Base-by-base conservation (phyloP, 2,329 filamentous ascomycete genomes). In the Epichloe elymi region DNA sequence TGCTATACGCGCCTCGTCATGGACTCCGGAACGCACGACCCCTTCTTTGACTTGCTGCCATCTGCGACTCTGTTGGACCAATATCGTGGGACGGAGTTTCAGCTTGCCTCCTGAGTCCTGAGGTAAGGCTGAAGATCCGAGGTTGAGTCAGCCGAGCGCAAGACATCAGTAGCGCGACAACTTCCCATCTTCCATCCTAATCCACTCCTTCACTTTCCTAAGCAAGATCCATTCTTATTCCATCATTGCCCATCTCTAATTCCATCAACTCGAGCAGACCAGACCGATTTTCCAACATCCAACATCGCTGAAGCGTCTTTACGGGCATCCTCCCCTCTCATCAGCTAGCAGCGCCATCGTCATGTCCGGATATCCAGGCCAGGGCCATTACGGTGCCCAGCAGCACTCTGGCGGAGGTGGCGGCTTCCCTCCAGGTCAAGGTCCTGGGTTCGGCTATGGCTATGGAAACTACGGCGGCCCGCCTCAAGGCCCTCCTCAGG, bases 291-390 rank as follows among this genome's bases (percentile, higher is more conserved):
- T 30, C 26, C 26, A 30, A 30, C 26, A 10, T 30, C 26, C 26
- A 30, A 30, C 26, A 10, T 30, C 7, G 2, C 26, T 3, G 2
- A 30, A 10, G 26, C 26, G 26, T 10, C 26, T 30, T 10, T 30
- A 30, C 26, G 26, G 1, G 26, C 8, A 8, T 30, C 7, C 7
- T 30, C 26, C 26, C 26, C 8, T 30, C 26, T 30, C 26, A 30
- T 30, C 26, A 1, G 26, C 26, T 30, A 30, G 26, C 26, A 10
- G 5, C 36, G 19, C 30, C 49, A 49, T 35, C 56, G 70, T 37
- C 56, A 70, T 70, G 67, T 69, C 67, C 42, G 65, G 67, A 56
- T 70, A 67, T 59, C 68, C 68, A 35, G 69, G 68, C 49, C 68
- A 70, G 58, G 66, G 70, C 55, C 61, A 68, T 43, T 59, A 70